These are phyloP conservation scores for Globisporangium cylindrosporum DNA, from an alignment of 352 stramenopile genomes.

Conservation along the genomic window DNA sequence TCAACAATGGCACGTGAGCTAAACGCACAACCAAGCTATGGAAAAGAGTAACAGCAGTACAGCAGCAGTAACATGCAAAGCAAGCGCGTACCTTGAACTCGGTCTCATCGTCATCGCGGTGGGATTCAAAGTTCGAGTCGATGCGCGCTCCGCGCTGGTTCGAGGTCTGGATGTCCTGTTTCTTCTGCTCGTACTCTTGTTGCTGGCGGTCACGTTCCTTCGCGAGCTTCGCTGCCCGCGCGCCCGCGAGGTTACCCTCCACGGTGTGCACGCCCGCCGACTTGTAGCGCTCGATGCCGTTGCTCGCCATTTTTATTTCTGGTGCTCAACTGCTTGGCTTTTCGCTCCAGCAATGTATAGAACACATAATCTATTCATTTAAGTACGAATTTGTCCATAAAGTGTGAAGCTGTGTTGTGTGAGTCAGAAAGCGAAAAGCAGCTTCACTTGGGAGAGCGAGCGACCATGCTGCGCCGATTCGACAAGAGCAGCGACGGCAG, in stretches of 20 bases:
- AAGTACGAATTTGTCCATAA: slow-evolving; percentile 26
- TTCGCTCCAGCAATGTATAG: slow-evolving; percentile 2
- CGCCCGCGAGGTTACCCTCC: slow-evolving; percentile 94
- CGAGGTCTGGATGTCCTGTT: slow-evolving; percentile 86
- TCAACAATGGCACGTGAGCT: neutral
- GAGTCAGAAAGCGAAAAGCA: slow-evolving; percentile 8
- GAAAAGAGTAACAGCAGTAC: neutral
- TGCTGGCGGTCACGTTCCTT: slow-evolving; percentile 93
- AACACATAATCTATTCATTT: slow-evolving; percentile 10
- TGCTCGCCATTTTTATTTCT: slow-evolving; percentile 32
- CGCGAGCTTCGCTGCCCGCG: slow-evolving; percentile 86
- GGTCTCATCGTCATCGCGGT: slow-evolving; percentile 73
- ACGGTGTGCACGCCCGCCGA: slow-evolving; percentile 94
- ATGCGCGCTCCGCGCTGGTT: slow-evolving; percentile 82
- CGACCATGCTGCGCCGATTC: slow-evolving; percentile 61
- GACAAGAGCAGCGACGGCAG: slow-evolving; percentile 44
- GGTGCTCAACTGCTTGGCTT: neutral
- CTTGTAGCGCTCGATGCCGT: slow-evolving; percentile 71
- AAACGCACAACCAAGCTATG: neutral
- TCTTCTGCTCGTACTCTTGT: slow-evolving; percentile 92
- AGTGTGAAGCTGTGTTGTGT: neutral
- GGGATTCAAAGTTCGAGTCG: slow-evolving; percentile 90
- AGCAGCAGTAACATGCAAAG: neutral
- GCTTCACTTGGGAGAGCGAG: slow-evolving; percentile 2
- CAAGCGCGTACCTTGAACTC: slow-evolving; percentile 75